Base-by-base conservation (phyloP, 1,139 yeast genomes). In the Protomyces arabidopsidicola region DNA sequence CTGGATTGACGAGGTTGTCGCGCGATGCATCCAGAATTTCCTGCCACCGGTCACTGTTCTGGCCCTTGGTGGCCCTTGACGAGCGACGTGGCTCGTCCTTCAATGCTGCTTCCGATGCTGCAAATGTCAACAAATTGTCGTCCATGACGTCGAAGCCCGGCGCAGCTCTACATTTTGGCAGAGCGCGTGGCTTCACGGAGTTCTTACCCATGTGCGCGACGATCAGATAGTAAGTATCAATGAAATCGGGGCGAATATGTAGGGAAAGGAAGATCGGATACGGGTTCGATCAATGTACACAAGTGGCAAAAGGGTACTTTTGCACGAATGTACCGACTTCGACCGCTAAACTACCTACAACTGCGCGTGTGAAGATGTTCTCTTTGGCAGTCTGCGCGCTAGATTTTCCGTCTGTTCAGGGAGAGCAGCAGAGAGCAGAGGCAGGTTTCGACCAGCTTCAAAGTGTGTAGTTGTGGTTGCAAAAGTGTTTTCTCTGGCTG, bases 31-130 rank as follows among this genome's bases (percentile, higher is more conserved):
- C 62, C 31, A 58, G 51, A 10, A 58, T 55, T 20, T 58, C 62
- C 20, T 51, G 56, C 62, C 62, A 58, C 18, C 62, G 27, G 20
- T 58, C 62, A 50, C 62, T 58, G 62, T 58, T 51, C 16, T 38
- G 53, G 16, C 62, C 62, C 24, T 58, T 58, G 20, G 53, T 58
- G 38, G 62, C 62, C 20, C 62, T 34, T 16, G 42, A 20, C 18
- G 62, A 58, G 53, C 62, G 53, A 20, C 62, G 62, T 27, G 62
- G 62, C 45, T 58, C 62, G 16, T 52, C 62, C 52, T n/a, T 42
- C 4, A 6, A 16, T 42, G 48, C 22, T 42, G 48, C 48, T 6
- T 10, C 48, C 16, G 42, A 36, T 16, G 48, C 48, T 42, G 20
- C 24, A 16, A n/a, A 20, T 42, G 48, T 42, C 22, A 42, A 20